Conservation (phyloP, 148 eudicot species). For the Heliamphora exappendiculata region DNA sequence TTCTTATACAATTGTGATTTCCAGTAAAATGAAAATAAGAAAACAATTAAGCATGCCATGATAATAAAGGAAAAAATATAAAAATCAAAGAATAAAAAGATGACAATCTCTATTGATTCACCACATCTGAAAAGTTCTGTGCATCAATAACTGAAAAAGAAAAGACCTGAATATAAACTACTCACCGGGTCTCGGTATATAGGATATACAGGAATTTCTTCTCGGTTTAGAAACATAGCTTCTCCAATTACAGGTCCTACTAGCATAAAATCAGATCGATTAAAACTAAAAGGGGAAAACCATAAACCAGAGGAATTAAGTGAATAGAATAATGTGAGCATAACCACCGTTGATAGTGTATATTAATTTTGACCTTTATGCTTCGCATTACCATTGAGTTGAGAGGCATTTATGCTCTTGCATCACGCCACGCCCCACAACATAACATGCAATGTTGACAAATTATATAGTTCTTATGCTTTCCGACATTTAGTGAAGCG, state of each 20-base stretch:
- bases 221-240: slow-evolving; percentile 94
- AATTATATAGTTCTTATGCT: too few species aligned
- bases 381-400: slow-evolving; percentile 1
- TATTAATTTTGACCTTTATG: background rate
- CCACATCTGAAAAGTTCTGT: background rate
- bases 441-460: too few species aligned
- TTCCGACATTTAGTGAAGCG: too few species aligned
- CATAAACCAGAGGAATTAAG: background rate
- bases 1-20: background rate
- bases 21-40: background rate
- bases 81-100: background rate
- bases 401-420: background rate
- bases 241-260: slow-evolving; percentile 94
- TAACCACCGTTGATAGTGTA: background rate
- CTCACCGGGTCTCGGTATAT: slow-evolving; percentile 93
- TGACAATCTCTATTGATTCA: background rate
- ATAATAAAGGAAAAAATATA: background rate
- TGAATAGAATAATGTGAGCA: background rate
- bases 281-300: background rate
- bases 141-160: background rate
- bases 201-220: slow-evolving; percentile 86
- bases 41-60: background rate
- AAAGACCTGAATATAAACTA: background rate
- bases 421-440: background rate
- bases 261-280: slow-evolving; percentile 3